Evolutionary conservation across 2,329 filamentous ascomycete genomes (phyloP).

Genomic region (Sporothrix brunneoviolacea): DNA sequence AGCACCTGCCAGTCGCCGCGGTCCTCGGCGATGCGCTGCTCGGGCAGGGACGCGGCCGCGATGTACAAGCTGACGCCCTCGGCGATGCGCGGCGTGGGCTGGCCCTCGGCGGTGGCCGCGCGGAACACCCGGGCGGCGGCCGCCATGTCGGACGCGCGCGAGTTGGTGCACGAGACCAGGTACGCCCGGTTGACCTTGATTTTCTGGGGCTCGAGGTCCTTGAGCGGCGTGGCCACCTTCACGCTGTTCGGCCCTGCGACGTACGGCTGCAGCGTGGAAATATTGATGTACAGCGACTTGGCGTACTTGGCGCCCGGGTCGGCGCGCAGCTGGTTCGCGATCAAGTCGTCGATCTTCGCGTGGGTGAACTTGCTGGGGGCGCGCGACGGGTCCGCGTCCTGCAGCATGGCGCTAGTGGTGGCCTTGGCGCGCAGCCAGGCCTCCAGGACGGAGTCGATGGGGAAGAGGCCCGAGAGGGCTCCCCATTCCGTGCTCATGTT

Average conservation of each 20-base stretch:
- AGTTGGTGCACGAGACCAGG: slow-evolving; percentile 85
- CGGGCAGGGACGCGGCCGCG: slow-evolving; percentile 71
- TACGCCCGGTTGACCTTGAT: slow-evolving; percentile 82
- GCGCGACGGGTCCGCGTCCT: slow-evolving; percentile 23
- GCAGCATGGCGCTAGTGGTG: slow-evolving; percentile 58
- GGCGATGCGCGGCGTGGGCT: slow-evolving; percentile 65
- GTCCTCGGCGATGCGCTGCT: slow-evolving; percentile 72
- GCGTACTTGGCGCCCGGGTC: slow-evolving; percentile 76
- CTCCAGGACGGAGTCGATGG: slow-evolving; percentile 66
- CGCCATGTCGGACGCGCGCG: slow-evolving; percentile 69
- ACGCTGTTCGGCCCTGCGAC: slow-evolving; percentile 87
- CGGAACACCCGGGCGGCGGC: slow-evolving; percentile 81
- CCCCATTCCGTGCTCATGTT: slow-evolving; percentile 79
- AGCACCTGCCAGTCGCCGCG: slow-evolving; percentile 80
- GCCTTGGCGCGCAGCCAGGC: slow-evolving; percentile 73
- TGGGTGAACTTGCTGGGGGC: slow-evolving; percentile 59
- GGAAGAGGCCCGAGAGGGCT: slow-evolving; percentile 64
- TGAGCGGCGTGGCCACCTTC: slow-evolving; percentile 74
- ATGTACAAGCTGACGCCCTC: slow-evolving; percentile 80
- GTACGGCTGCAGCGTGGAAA: slow-evolving; percentile 77
- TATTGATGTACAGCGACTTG: slow-evolving; percentile 76
- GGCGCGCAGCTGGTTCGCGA: slow-evolving; percentile 58
- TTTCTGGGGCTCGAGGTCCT: slow-evolving; percentile 62
- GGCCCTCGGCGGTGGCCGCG: slow-evolving; percentile 61
- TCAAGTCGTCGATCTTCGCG: slow-evolving; percentile 63